Evolutionary conservation across 1,284 basidiomycete species (phyloP).

Genomic region (Porogramme epimiltina): DNA sequence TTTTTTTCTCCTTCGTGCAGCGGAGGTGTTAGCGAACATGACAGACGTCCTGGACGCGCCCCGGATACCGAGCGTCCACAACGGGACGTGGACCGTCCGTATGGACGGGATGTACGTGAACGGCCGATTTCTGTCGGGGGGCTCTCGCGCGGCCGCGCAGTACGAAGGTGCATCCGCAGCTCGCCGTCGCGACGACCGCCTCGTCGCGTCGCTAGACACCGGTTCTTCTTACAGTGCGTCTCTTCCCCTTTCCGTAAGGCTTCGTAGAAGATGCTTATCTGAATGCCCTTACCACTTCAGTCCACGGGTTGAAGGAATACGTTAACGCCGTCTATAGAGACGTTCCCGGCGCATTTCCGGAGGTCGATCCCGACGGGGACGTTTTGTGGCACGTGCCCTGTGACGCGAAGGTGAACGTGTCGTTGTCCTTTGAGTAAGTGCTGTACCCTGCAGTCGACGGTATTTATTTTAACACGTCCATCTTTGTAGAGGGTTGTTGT

Average conservation of each 20-base stretch:
- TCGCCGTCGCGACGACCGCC: neutral
- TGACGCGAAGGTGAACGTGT: constrained; percentile 21
- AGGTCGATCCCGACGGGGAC: neutral
- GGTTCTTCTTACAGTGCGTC: constrained; percentile 18
- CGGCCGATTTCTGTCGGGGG: constrained; percentile 16
- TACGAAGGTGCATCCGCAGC: neutral
- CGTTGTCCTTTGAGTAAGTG: constrained; percentile 18
- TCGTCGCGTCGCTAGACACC: constrained; percentile 13
- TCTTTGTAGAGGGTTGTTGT: neutral
- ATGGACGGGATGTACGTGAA: constrained; percentile 25
- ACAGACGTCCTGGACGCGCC: constrained; percentile 5
- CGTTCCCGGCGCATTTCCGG: constrained; percentile 17
- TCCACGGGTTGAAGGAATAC: constrained; percentile 15
- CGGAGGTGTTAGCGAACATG: constrained; percentile 7
- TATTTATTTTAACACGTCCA: neutral
- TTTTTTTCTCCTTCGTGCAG: constrained; percentile 1
- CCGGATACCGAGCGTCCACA: constrained; percentile 7
- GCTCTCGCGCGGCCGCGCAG: neutral
- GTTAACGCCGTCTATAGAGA: constrained; percentile 24
- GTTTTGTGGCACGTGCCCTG: constrained; percentile 18
- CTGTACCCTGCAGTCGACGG: neutral
- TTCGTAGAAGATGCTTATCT: neutral
- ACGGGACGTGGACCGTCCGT: constrained; percentile 10
- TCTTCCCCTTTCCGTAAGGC: neutral
- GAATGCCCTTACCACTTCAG: constrained; percentile 3